Evolutionary conservation across 2,329 filamentous ascomycete species (phyloP).

Genomic region (Fusarium miscanthi): DNA sequence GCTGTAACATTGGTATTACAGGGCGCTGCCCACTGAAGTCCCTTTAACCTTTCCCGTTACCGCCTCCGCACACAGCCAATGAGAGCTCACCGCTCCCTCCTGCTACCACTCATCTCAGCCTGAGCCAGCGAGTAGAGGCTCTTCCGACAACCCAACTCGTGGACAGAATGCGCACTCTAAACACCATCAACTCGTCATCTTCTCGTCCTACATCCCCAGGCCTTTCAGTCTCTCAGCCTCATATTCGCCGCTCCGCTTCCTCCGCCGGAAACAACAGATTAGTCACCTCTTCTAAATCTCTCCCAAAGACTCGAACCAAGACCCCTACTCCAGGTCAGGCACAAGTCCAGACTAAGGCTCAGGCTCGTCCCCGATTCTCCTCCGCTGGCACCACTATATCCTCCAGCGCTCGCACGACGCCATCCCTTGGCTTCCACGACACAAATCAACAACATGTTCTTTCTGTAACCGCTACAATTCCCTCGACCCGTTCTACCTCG

Average conservation of each 20-base stretch:
- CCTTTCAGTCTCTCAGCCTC: conserved; percentile 22
- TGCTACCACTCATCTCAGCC: conserved; percentile 28
- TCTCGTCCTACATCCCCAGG: conserved; percentile 31
- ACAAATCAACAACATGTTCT: conserved; percentile 46
- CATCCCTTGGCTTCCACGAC: conserved; percentile 40
- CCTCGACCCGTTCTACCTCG: conserved; percentile 42
- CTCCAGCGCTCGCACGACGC: conserved; percentile 30
- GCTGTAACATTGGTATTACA: conserved; percentile 5
- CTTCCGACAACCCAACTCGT: conserved; percentile 28
- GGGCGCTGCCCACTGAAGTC: conserved; percentile 15
- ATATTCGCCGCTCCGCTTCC: conserved; percentile 20
- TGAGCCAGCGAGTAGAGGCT: conserved; percentile 32
- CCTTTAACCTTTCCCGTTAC: conserved; percentile 36
- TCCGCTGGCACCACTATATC: conserved; percentile 39
- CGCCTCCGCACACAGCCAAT: conserved; percentile 33
- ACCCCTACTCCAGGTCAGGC: conserved; percentile 28
- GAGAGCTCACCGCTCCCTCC: conserved; percentile 28
- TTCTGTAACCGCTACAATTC: conserved; percentile 47
- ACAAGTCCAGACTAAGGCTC: conserved; percentile 21
- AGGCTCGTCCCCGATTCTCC: conserved; percentile 37
- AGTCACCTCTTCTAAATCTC: conserved; percentile 30
- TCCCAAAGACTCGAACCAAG: conserved; percentile 27
- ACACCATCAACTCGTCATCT: conserved; percentile 44
- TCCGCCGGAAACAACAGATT: conserved; percentile 25
- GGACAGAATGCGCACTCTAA: conserved; percentile 45